Conservation (phyloP, 495 filamentous ascomycete species). For the Penicillium antarcticum region DNA sequence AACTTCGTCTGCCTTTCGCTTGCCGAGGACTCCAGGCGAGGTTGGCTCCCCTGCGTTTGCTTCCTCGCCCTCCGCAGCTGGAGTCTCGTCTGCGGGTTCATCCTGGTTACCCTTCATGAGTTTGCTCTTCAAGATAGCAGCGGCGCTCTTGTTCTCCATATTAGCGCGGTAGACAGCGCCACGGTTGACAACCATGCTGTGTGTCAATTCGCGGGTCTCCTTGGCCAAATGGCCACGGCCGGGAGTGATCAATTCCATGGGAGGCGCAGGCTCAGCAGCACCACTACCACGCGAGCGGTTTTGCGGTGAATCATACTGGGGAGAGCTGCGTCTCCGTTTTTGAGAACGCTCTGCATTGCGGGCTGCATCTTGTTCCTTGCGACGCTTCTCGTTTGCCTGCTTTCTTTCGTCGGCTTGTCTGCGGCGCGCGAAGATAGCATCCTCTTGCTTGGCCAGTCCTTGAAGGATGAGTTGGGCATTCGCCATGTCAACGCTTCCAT, state of each 20-base stretch:
- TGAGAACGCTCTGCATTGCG: constrained; percentile 46
- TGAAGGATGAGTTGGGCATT: constrained; percentile 84
- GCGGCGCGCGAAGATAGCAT: constrained; percentile 85
- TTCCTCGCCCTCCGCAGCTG: constrained; percentile 13
- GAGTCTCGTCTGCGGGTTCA: constrained; percentile 13
- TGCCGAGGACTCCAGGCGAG: constrained; percentile 51
- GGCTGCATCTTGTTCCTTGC: constrained; percentile 64
- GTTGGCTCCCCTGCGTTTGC: constrained; percentile 23
- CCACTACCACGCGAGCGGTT: constrained; percentile 33
- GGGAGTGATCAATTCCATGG: constrained; percentile 58
- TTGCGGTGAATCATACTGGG: constrained; percentile 35
- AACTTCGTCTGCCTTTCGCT: constrained; percentile 60
- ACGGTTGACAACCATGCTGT: constrained; percentile 85
- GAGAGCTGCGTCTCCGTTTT: constrained; percentile 45
- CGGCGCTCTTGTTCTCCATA: constrained; percentile 89
- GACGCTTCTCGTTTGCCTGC: constrained; percentile 71
- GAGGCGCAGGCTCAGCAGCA: constrained; percentile 39
- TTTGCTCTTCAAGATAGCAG: constrained; percentile 80
- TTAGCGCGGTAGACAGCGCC: constrained; percentile 72
- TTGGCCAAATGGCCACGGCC: constrained; percentile 55
- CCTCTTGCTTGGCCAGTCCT: constrained; percentile 91
- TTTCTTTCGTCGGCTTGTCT: constrained; percentile 78
- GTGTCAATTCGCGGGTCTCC: constrained; percentile 63
- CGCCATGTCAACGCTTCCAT: constrained; percentile 85
- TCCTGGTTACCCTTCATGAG: constrained; percentile 51